Evolutionary conservation across 371 early-diverging fungal species (phyloP).

Genomic region (Saksenaea vasiformis): DNA sequence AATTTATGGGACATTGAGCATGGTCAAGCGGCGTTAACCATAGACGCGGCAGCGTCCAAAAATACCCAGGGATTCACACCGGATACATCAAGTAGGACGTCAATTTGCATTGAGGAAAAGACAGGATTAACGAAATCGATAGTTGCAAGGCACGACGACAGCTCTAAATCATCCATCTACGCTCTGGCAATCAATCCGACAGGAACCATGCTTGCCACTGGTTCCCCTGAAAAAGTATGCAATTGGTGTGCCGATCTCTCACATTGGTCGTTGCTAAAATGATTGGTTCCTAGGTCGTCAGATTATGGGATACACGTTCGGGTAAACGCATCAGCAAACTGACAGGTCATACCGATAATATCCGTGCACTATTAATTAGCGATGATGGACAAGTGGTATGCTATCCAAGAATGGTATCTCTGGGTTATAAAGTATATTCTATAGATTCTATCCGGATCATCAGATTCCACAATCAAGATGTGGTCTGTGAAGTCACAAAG

Average conservation of each 20-base stretch:
- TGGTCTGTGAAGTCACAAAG: conserved; percentile 91
- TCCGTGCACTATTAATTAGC: conserved; percentile 84
- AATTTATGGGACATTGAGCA: conserved; percentile 85
- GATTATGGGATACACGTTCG: conserved; percentile 88
- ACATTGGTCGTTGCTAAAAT: not conserved
- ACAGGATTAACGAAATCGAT: not conserved
- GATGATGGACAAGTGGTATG: conserved; percentile 84
- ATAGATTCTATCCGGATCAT: conserved; percentile 88
- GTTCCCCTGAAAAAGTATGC: conserved; percentile 85
- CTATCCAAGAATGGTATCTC: not conserved
- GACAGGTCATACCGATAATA: conserved; percentile 92
- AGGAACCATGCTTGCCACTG: conserved; percentile 75
- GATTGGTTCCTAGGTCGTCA: conserved; percentile 49
- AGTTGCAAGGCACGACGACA: conserved; percentile 52
- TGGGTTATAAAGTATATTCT: not conserved
- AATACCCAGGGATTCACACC: conserved; percentile 8
- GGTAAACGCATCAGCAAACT: conserved; percentile 76
- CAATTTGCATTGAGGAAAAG: not conserved
- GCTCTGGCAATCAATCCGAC: conserved; percentile 72
- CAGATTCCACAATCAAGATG: conserved; percentile 88
- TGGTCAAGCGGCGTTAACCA: conserved; percentile 27
- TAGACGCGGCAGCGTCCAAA: conserved; percentile 16
- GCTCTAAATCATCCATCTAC: conserved; percentile 74
- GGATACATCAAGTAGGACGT: conserved; percentile 4
- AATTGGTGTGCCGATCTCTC: not conserved